Conservation (phyloP, 495 filamentous ascomycete species). For the Tuber aestivum region DNA sequence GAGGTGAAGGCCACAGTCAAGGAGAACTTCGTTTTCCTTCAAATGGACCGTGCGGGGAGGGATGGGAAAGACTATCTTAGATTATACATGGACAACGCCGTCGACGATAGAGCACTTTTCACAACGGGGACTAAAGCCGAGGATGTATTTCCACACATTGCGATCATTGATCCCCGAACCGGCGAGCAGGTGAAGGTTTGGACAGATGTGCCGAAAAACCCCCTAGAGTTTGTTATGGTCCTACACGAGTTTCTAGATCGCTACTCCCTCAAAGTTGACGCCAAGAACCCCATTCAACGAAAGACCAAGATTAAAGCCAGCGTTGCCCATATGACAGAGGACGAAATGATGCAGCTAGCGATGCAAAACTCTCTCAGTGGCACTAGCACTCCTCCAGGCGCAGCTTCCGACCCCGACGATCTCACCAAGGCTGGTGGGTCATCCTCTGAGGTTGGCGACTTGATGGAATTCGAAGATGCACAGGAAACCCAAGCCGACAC, state of each 20-base stretch:
- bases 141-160: constrained; percentile 74
- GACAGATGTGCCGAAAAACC: constrained; percentile 71
- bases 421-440: constrained; percentile 67
- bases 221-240: constrained; percentile 79
- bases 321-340: constrained; percentile 85
- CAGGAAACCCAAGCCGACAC: constrained; percentile 7
- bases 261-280: constrained; percentile 79
- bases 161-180: constrained; percentile 90
- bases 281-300: constrained; percentile 78
- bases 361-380: constrained; percentile 48
- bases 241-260: constrained; percentile 92
- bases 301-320: constrained; percentile 67
- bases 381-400: constrained; percentile 26
- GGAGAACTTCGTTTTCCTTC: constrained; percentile 92
- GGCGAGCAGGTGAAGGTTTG: constrained; percentile 97
- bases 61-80: constrained; percentile 71
- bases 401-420: constrained; percentile 68
- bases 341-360: constrained; percentile 92
- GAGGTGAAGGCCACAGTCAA: constrained; percentile 69
- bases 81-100: constrained; percentile 75
- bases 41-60: constrained; percentile 76
- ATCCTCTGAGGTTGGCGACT: constrained; percentile 14
- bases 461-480: constrained; percentile 42
- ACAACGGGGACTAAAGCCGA: constrained; percentile 16
- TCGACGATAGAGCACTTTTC: constrained; percentile 55